phyloP scores from a whole-genome alignment of 495 filamentous ascomycete genomes.

The Penicillium mononematosum region DNA sequence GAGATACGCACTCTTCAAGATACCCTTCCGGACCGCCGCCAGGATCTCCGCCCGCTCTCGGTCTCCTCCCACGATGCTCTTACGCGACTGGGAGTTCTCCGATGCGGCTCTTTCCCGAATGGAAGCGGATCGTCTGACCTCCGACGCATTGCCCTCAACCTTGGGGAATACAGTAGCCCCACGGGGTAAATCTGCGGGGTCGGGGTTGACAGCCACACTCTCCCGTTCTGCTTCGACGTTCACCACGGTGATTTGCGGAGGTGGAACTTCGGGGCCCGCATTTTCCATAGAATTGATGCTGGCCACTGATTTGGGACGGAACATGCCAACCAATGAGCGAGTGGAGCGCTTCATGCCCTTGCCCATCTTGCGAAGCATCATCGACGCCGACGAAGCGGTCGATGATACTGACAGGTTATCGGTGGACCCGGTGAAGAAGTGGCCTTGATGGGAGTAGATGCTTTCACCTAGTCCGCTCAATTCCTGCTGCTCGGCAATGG shows the following conservation, averaged over 20 bases:
- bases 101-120: slow-evolving; percentile 55
- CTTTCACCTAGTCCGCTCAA: slow-evolving; percentile 85
- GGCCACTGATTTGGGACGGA: slow-evolving; percentile 88
- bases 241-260: slow-evolving; percentile 83
- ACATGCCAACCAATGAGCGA: slow-evolving; percentile 88
- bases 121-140: slow-evolving; percentile 31
- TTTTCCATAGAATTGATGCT: slow-evolving; percentile 69
- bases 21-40: slow-evolving; percentile 87
- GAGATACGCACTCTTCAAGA: slow-evolving; percentile 82
- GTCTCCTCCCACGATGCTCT: slow-evolving; percentile 89
- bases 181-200: slow-evolving; percentile 64
- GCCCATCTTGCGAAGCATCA: slow-evolving; percentile 99
- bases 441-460: slow-evolving; percentile 87
- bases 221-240: slow-evolving; percentile 92
- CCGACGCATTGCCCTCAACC: slow-evolving; percentile 57
- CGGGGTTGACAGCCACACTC: slow-evolving; percentile 73
- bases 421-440: slow-evolving; percentile 85
- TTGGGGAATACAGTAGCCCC: slow-evolving; percentile 86
- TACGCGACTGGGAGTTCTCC: slow-evolving; percentile 60
- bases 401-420: slow-evolving; percentile 97
- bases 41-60: slow-evolving; percentile 87
- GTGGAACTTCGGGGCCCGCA: slow-evolving; percentile 55
- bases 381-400: slow-evolving; percentile 93
- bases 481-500: slow-evolving; percentile 88
- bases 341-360: slow-evolving; percentile 92